Base-by-base conservation (phyloP, 169 alveolate species). In the Eimeria sp. region DNA sequence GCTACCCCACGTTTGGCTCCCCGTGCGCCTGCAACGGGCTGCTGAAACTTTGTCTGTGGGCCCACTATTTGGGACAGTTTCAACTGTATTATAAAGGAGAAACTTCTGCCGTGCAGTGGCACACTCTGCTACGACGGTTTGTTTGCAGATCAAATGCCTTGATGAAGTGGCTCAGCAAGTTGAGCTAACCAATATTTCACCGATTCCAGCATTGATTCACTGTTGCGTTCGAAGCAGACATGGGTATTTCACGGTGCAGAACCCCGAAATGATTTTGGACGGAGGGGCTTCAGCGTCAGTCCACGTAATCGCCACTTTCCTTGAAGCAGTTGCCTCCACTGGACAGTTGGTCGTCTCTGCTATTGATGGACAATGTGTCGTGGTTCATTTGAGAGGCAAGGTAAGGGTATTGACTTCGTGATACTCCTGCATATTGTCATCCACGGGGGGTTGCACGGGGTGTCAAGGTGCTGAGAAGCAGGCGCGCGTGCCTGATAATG, bases 171-270 rank as follows among this genome's bases (percentile, higher is more conserved):
- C 98, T 25, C 96, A 97, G 96, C 95, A 97, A 45, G 97, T 98
- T 43, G 97, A 96, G 61, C 97, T 99, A 65, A 98, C 98, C 54
- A 99, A 99, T 97, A 97, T 97, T 45, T 98, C 99, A 47, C 99
- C 98, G 57, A 99, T 99, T 67, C 99, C 98, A 45, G 99, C 99
- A 9, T 98, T 97, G 43, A 98, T 98, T 89, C 98, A 98, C 22
- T 99, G 99, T 67, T 98, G 98, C 92, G 97, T 99, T 96, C 98
- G 98, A 95, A 98, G 98, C 75, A 98, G 97, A 61, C 98, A 97
- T 54, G 97, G 99, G 34, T 97, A 98, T 70, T 99, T 99, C 97
- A 98, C 97, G 83, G 98, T 98, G 16, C 96, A 97, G 80, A 97
- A 98, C 43, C 98, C 98, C 84, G 98, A 97, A 58, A 98, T 99